These are phyloP conservation scores for Madurella fahalii DNA, from an alignment of 2,329 filamentous ascomycete genomes.

Conservation along the genomic window DNA sequence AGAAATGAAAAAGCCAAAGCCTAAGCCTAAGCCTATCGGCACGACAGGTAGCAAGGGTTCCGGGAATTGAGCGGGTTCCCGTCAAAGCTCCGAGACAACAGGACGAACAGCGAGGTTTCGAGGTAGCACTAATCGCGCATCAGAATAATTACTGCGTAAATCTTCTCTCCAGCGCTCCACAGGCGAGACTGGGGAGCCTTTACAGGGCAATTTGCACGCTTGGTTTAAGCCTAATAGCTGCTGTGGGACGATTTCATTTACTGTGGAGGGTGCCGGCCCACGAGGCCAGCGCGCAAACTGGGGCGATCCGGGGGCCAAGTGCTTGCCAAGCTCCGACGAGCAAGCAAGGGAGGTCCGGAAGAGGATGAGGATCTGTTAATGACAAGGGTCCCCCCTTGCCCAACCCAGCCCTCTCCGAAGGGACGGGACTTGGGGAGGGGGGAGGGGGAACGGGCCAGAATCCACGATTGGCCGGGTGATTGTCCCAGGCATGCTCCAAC, in stretches of 20 bases:
- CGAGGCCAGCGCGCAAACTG: neutral
- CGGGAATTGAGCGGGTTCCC: slow-evolving; percentile 19
- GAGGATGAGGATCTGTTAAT: slow-evolving; percentile 16
- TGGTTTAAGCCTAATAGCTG: slow-evolving; percentile 21
- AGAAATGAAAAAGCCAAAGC: slow-evolving; percentile 14
- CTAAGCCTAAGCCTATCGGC: neutral
- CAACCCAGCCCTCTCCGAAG: slow-evolving; percentile 18
- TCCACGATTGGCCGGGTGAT: slow-evolving; percentile 17
- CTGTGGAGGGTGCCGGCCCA: slow-evolving; percentile 13
- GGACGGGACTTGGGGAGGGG: slow-evolving; percentile 19
- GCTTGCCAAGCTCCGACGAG: slow-evolving; percentile 15
- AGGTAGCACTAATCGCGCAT: slow-evolving; percentile 15
- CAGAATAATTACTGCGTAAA: slow-evolving; percentile 19
- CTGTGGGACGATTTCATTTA: slow-evolving; percentile 22
- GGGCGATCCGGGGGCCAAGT: neutral
- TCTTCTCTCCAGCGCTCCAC: slow-evolving; percentile 6
- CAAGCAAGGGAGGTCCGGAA: slow-evolving; percentile 20
- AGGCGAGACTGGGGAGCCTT: neutral
- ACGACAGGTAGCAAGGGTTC: slow-evolving; percentile 4
- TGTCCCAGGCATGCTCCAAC: slow-evolving; percentile 7
- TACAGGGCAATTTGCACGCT: slow-evolving; percentile 16
- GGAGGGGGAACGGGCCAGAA: slow-evolving; percentile 12
- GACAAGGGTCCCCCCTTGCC: slow-evolving; percentile 16
- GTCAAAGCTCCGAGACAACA: slow-evolving; percentile 18
- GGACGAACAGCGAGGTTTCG: neutral